Percentiles rank a stretch among this genome's conserved stretches.
phyloP scores from a whole-genome alignment of 2,329 filamentous ascomycete species.

The Fusarium humuli region DNA sequence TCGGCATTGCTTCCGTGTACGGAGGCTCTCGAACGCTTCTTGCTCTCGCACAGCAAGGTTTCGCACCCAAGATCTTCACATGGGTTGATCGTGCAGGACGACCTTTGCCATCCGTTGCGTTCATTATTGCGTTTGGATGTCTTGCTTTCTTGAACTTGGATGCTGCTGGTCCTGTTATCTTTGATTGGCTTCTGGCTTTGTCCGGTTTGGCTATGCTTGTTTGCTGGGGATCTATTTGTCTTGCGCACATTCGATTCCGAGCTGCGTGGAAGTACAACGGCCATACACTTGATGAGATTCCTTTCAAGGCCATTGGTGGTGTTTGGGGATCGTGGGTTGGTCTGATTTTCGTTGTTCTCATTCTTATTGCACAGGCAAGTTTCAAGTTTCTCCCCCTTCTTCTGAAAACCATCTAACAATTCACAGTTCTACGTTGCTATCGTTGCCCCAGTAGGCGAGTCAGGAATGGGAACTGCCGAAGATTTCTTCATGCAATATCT shows the following conservation, averaged over 20 bases:
- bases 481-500: slow-evolving; percentile 67
- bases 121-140: slow-evolving; percentile 59
- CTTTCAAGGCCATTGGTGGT: slow-evolving; percentile 70
- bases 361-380: slow-evolving; percentile 62
- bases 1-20: slow-evolving; percentile 66
- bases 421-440: slow-evolving; percentile 55
- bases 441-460: slow-evolving; percentile 53
- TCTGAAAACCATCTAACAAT: not conserved
- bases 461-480: slow-evolving; percentile 55
- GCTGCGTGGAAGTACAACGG: slow-evolving; percentile 69
- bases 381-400: accelerated
- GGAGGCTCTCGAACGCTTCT: slow-evolving; percentile 67
- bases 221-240: slow-evolving; percentile 73
- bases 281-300: slow-evolving; percentile 71
- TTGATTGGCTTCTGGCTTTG: slow-evolving; percentile 73
- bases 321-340: slow-evolving; percentile 74
- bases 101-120: slow-evolving; percentile 58
- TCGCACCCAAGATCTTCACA: slow-evolving; percentile 64
- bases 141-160: slow-evolving; percentile 61
- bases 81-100: slow-evolving; percentile 67
- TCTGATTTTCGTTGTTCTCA: slow-evolving; percentile 65
- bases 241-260: slow-evolving; percentile 73
- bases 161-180: slow-evolving; percentile 62
- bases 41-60: slow-evolving; percentile 65
- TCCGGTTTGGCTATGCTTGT: slow-evolving; percentile 73